A percentile compares a stretch with the other conserved stretches of the same genome.
Evolutionary conservation across 306 rosid species (phyloP).

Genomic region (Glycine soja): DNA sequence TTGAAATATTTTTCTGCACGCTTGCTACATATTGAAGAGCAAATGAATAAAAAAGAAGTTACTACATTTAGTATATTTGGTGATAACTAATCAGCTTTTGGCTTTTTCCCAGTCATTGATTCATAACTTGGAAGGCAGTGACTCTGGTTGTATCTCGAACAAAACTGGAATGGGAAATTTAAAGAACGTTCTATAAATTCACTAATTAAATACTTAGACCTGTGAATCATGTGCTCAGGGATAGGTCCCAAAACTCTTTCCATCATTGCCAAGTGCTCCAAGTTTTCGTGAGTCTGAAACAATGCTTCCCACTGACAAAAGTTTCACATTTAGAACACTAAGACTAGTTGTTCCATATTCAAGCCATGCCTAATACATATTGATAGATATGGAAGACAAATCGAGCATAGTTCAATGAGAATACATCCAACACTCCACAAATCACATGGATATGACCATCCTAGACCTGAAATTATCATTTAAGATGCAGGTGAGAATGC

Average conservation of each 20-base stretch:
- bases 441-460: conserved; percentile 92
- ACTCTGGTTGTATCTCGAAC: conserved; percentile 11
- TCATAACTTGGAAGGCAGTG: not conserved
- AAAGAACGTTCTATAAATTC: not conserved
- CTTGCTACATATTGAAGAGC: conserved; percentile 54
- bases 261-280: conserved; percentile 98
- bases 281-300: conserved; percentile 92
- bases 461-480: conserved; percentile 82
- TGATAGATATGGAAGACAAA: conserved; percentile 51
- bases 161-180: conserved; percentile 4
- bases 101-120: not conserved
- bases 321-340: conserved; percentile 45
- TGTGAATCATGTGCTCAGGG: conserved; percentile 73
- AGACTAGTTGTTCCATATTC: conserved; percentile 35
- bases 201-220: conserved; percentile 68
- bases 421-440: conserved; percentile 96
- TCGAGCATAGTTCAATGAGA: conserved; percentile 77
- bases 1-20: too few species aligned
- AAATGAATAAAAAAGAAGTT: not conserved
- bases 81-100: not conserved
- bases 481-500: conserved; percentile 46
- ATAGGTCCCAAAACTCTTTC: conserved; percentile 86
- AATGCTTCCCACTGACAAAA: conserved; percentile 82
- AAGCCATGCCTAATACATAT: conserved; percentile 43
- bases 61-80: not conserved